A percentile compares a stretch with the other conserved stretches of the same genome.
Evolutionary conservation across 768 basidiomycete species (phyloP).

Genomic region (Myochromella boudieri): DNA sequence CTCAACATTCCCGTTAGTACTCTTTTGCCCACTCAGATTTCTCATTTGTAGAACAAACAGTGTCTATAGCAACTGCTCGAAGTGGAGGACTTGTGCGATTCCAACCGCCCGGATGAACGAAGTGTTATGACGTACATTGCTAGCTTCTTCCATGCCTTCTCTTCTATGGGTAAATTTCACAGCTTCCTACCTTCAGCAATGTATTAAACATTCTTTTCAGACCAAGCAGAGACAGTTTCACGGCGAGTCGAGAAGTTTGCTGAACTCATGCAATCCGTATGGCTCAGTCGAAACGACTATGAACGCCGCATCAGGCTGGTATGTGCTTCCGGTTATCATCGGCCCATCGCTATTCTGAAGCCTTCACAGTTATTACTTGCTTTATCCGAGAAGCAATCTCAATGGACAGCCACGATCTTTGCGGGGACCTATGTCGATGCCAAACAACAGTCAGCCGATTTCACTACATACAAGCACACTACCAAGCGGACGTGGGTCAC

Average conservation of each 20-base stretch:
- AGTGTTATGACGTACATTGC: constrained; percentile 99
- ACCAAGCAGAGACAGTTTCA: constrained; percentile 93
- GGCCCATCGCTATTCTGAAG: no score
- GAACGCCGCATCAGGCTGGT: constrained; percentile 81
- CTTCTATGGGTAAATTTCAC: constrained; percentile 77
- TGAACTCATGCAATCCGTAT: constrained; percentile 91
- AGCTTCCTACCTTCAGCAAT: neutral
- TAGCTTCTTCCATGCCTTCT: constrained; percentile 97
- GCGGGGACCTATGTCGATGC: constrained; percentile 80
- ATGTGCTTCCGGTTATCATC: constrained; percentile 19
- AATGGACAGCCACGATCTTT: constrained; percentile 69
- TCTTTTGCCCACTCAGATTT: constrained; percentile 2
- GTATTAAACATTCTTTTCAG: constrained; percentile 37
- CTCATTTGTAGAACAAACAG: neutral
- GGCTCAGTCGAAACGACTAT: constrained; percentile 88
- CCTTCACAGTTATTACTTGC: constrained; percentile 72
- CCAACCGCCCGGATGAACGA: constrained; percentile 87
- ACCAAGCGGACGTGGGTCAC: constrained; percentile 86
- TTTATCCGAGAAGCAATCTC: constrained; percentile 61
- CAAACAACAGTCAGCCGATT: constrained; percentile 69
- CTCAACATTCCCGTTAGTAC: constrained; percentile 84
- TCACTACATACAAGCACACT: constrained; percentile 81
- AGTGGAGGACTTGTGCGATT: constrained; percentile 92
- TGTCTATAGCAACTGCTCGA: constrained; percentile 82
- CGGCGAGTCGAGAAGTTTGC: constrained; percentile 95